Evolutionary conservation across 2,329 filamentous ascomycete species (phyloP).

Genomic region (Onygenales sp.): DNA sequence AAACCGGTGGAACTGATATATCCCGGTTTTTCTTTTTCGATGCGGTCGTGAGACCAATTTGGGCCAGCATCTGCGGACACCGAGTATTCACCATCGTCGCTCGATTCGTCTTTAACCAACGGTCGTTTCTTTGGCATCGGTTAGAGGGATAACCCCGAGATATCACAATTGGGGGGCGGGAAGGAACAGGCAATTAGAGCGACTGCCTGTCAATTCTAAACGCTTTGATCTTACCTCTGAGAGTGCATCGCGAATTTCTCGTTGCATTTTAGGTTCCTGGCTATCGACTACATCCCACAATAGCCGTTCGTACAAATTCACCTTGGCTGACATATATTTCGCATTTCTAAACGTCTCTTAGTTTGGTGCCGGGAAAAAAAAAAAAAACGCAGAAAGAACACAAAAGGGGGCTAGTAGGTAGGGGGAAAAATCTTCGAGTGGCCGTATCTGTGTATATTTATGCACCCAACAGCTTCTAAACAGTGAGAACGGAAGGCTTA

Average conservation of each 20-base stretch:
- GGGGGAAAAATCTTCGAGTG: background rate
- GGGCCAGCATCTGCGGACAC: conserved; percentile 6
- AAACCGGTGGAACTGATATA: conserved; percentile 7
- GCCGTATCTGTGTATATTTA: background rate
- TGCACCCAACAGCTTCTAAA: background rate
- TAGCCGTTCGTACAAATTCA: conserved; percentile 11
- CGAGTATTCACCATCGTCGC: conserved; percentile 12
- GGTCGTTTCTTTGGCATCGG: conserved; percentile 2
- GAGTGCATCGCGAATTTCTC: conserved; percentile 11
- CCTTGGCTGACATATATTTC: conserved; percentile 12
- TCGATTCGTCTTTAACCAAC: conserved; percentile 10
- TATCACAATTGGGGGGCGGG: background rate
- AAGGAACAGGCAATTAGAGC: background rate
- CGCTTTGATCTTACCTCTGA: conserved; percentile 7
- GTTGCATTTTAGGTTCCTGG: conserved; percentile 9
- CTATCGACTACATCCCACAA: conserved; percentile 9
- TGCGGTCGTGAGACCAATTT: conserved; percentile 7
- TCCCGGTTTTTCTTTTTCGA: conserved; percentile 4
- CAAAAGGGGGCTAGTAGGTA: background rate
- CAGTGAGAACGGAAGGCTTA: background rate
- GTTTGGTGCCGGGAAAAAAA: background rate
- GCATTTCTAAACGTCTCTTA: conserved; percentile 9
- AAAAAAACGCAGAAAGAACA: background rate
- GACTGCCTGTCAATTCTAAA: background rate
- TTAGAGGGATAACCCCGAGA: background rate